Evolutionary conservation across 139 green algal species (phyloP).

Genomic region (Micromonas commoda): DNA sequence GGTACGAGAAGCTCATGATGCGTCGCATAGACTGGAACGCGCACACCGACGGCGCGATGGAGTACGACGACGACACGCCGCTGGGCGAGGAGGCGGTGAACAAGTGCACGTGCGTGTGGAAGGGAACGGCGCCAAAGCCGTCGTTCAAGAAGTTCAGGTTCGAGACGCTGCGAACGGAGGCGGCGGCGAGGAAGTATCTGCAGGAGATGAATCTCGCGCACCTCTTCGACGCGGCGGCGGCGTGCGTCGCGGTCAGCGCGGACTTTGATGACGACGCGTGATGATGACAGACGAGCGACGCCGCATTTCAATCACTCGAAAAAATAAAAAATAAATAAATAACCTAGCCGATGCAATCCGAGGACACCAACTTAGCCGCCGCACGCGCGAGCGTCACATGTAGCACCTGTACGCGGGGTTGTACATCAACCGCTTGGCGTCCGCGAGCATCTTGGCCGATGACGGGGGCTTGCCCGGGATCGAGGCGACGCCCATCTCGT

Average conservation of each 20-base stretch:
- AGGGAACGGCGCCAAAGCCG: constrained; percentile 28
- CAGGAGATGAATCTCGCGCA: constrained; percentile 53
- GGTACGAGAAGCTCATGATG: constrained; percentile 93
- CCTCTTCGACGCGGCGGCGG: constrained; percentile 67
- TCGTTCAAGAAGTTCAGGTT: constrained; percentile 59
- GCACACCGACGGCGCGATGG: not conserved
- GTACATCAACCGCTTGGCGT: not conserved
- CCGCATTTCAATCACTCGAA: not conserved
- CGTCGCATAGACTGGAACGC: constrained; percentile 84
- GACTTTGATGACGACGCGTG: not conserved
- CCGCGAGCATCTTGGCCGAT: not conserved
- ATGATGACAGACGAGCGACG: too few relatives aligned
- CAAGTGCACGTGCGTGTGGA: constrained; percentile 44
- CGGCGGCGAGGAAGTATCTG: constrained; percentile 45
- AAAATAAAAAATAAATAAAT: too few relatives aligned
- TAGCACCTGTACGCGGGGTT: not conserved
- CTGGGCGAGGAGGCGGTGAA: constrained; percentile 31
- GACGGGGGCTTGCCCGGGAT: not conserved
- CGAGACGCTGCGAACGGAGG: constrained; percentile 40
- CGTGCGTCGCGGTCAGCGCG: not conserved
- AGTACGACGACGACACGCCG: constrained; percentile 24
- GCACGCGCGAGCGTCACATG: too few relatives aligned
- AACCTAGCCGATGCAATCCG: too few relatives aligned
- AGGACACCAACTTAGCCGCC: too few relatives aligned
- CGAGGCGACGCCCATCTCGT: not conserved